A percentile compares a stretch with the other conserved stretches of the same genome.
These are phyloP conservation scores for Planoprotostelium fungivorum DNA, from an alignment of 78 protist species.

Conservation along the genomic window DNA sequence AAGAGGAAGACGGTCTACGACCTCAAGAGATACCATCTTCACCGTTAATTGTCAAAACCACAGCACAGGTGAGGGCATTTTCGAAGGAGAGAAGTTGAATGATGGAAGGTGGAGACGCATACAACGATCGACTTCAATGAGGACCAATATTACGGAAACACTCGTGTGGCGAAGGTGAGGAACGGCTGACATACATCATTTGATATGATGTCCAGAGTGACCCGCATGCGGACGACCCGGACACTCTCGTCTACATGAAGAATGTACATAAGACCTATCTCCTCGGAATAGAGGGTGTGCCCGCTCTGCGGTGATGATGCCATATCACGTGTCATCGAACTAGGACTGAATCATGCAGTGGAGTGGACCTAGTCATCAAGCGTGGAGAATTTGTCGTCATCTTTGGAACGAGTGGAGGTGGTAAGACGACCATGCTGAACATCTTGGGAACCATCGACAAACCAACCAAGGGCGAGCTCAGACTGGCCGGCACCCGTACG, in stretches of 20 bases:
- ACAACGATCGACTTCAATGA: neutral
- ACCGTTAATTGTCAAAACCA: neutral
- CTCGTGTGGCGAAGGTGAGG: neutral
- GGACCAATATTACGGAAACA: neutral
- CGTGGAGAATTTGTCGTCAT: slow-evolving; percentile 88
- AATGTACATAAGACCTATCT: slow-evolving; percentile 94
- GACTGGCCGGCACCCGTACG: slow-evolving; percentile 62
- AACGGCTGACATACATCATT: neutral
- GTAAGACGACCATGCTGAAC: slow-evolving; percentile 90
- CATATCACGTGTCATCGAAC: neutral
- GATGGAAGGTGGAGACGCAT: neutral
- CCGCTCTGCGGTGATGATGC: slow-evolving; percentile 79
- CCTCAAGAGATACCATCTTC: neutral
- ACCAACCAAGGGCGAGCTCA: slow-evolving; percentile 91
- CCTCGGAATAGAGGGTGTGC: slow-evolving; percentile 94
- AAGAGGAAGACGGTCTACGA: too few relatives aligned
- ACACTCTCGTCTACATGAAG: slow-evolving; percentile 56
- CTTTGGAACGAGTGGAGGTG: slow-evolving; percentile 94
- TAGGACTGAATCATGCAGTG: slow-evolving; percentile 23
- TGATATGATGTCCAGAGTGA: neutral
- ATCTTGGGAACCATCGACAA: slow-evolving; percentile 92
- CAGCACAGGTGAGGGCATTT: neutral
- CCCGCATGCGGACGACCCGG: slow-evolving; percentile 35
- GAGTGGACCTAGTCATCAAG: slow-evolving; percentile 69
- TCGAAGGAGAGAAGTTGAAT: neutral